Conservation (phyloP, 2,329 filamentous ascomycete genomes). For the Ophiostoma pallidulum region DNA sequence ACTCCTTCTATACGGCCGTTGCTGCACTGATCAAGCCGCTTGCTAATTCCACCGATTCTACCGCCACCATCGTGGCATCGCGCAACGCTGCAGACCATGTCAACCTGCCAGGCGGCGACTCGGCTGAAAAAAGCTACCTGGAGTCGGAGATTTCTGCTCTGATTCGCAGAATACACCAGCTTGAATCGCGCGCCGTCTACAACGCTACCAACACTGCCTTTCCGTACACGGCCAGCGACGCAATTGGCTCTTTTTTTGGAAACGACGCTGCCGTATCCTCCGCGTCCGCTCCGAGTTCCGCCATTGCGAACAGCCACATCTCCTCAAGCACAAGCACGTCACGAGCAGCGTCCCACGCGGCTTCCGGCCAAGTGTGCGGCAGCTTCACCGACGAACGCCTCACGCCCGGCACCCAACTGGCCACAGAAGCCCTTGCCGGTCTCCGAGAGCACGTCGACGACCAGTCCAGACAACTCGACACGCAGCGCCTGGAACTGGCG, state of each 20-base stretch:
- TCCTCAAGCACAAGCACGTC: no score
- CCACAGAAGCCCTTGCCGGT: slow-evolving; percentile 74
- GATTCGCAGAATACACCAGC: slow-evolving; percentile 64
- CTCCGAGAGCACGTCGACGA: slow-evolving; percentile 86
- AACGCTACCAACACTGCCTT: slow-evolving; percentile 43
- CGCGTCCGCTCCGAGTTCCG: slow-evolving; percentile 29
- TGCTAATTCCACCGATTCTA: slow-evolving; percentile 19
- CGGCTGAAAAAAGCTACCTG: slow-evolving; percentile 64
- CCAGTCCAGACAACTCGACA: slow-evolving; percentile 84
- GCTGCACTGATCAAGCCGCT: slow-evolving; percentile 24
- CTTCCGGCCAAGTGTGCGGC: slow-evolving; percentile 17
- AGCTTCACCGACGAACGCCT: slow-evolving; percentile 20
- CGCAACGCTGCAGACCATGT: slow-evolving; percentile 40
- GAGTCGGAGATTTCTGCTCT: slow-evolving; percentile 78
- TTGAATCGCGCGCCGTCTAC: slow-evolving; percentile 61
- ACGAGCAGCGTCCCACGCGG: background rate
- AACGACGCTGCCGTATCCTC: slow-evolving; percentile 41
- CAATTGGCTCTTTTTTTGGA: slow-evolving; percentile 53
- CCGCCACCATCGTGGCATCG: slow-evolving; percentile 11
- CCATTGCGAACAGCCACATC: no score
- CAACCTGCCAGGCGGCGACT: slow-evolving; percentile 67
- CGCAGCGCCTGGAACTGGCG: slow-evolving; percentile 75
- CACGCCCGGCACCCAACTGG: slow-evolving; percentile 46
- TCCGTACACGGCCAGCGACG: slow-evolving; percentile 76
- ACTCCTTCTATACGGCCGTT: slow-evolving; percentile 22